These are phyloP conservation scores for Knoxdaviesia proteae DNA, from an alignment of 2,329 filamentous ascomycete species.

Conservation along the genomic window DNA sequence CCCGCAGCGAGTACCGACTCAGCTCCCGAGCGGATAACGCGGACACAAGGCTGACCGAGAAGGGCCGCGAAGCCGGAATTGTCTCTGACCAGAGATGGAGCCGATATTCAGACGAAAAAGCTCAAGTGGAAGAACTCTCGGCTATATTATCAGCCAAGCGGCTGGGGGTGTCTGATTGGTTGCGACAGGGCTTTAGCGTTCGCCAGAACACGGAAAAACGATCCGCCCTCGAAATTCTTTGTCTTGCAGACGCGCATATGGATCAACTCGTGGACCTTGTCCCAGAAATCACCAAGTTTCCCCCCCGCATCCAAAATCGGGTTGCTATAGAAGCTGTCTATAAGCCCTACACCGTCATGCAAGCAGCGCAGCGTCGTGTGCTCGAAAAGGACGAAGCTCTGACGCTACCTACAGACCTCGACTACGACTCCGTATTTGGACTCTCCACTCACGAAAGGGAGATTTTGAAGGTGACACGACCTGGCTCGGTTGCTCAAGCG, in stretches of 20 bases:
- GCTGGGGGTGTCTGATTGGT: constrained; percentile 45
- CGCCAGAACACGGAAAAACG: constrained; percentile 45
- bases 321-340: constrained; percentile 71
- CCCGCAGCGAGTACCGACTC: constrained; percentile 87
- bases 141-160: constrained; percentile 34
- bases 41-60: constrained; percentile 63
- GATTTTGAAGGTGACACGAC: constrained; percentile 46
- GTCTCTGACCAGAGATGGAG: constrained; percentile 64
- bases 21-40: constrained; percentile 85
- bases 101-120: constrained; percentile 41
- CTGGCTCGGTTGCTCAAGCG: constrained; percentile 77
- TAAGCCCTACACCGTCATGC: constrained; percentile 63
- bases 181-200: constrained; percentile 45
- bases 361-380: constrained; percentile 41
- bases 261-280: constrained; percentile 35
- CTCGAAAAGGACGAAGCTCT: constrained; percentile 63
- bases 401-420: constrained; percentile 47
- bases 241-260: constrained; percentile 38
- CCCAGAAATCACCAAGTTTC: constrained; percentile 32
- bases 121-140: constrained; percentile 47
- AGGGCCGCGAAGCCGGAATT: constrained; percentile 56
- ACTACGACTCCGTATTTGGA: constrained; percentile 55
- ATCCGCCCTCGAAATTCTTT: constrained; percentile 61
- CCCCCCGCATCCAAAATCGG: constrained; percentile 39
- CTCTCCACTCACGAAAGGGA: constrained; percentile 63